Evolutionary conservation across 2,329 filamentous ascomycete species (phyloP).

Genomic region (Epichloe gansuensis): DNA sequence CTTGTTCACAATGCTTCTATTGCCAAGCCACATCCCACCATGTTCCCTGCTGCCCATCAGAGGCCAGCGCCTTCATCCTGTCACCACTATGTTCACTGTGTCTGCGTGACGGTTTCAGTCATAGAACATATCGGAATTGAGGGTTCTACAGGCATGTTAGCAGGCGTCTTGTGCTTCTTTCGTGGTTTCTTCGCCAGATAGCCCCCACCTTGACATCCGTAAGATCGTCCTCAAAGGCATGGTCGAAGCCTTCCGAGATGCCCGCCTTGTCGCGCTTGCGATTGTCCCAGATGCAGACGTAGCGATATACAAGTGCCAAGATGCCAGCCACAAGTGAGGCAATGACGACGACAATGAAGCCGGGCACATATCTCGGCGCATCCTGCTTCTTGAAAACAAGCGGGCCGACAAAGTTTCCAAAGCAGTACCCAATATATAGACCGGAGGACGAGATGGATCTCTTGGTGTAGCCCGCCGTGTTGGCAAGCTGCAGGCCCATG

Average conservation of each 20-base stretch:
- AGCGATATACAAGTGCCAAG: neutral
- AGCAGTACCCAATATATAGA: constrained; percentile 22
- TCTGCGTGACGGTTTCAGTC: neutral
- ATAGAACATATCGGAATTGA: neutral
- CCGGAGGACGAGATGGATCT: neutral
- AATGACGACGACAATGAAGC: constrained; percentile 20
- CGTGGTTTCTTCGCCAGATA: no score
- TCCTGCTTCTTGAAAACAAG: constrained; percentile 23
- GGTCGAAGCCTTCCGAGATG: neutral
- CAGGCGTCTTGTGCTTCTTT: no score
- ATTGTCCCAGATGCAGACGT: neutral
- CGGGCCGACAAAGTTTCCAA: constrained; percentile 32
- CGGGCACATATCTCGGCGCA: constrained; percentile 34
- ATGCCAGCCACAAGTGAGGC: neutral
- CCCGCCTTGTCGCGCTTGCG: neutral
- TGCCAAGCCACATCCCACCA: no score
- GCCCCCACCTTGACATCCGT: neutral
- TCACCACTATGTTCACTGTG: neutral
- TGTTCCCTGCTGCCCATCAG: no score
- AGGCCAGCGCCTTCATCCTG: neutral
- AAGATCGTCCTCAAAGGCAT: neutral
- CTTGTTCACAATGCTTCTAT: no score
- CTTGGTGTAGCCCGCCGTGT: constrained; percentile 4
- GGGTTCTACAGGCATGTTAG: neutral
- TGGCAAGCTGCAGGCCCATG: constrained; percentile 15